Evolutionary conservation across 768 basidiomycete genomes (phyloP).

Genomic region (Amanita brunnescens): DNA sequence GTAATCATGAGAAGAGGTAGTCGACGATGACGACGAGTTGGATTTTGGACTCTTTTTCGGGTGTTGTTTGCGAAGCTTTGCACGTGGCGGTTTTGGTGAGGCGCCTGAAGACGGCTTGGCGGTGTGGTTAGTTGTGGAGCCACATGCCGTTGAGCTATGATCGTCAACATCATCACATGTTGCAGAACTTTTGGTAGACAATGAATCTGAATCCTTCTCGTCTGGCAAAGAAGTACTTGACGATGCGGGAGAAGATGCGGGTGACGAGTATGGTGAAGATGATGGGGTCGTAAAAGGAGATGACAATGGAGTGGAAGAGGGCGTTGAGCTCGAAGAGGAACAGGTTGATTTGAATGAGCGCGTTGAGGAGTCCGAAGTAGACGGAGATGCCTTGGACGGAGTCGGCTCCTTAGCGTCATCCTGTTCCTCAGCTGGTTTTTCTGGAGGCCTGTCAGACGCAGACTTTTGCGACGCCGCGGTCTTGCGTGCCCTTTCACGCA

Average conservation of each 20-base stretch:
- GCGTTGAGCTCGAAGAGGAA: slow-evolving; percentile 2
- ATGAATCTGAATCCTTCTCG: neutral
- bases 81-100: slow-evolving; percentile 12
- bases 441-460: neutral
- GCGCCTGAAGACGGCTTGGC: slow-evolving; percentile 4
- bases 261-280: slow-evolving; percentile 4
- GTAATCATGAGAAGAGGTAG: slow-evolving; percentile 1
- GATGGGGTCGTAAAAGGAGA: slow-evolving; percentile 8
- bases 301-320: slow-evolving; percentile 11
- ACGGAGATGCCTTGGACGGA: neutral
- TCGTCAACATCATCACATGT: slow-evolving; percentile 7
- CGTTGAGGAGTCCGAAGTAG: slow-evolving; percentile 3
- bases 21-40: neutral
- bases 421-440: neutral
- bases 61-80: slow-evolving; percentile 19
- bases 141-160: neutral
- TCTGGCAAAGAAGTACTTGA: slow-evolving; percentile 4
- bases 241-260: slow-evolving; percentile 10
- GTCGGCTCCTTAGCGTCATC: neutral
- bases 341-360: neutral
- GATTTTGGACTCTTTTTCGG: slow-evolving; percentile 6
- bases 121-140: neutral
- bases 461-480: neutral
- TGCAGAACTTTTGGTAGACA: neutral
- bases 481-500: slow-evolving; percentile 24